These are phyloP conservation scores for Thermoascus crustaceus DNA, from an alignment of 2,329 filamentous ascomycete species.

Conservation along the genomic window DNA sequence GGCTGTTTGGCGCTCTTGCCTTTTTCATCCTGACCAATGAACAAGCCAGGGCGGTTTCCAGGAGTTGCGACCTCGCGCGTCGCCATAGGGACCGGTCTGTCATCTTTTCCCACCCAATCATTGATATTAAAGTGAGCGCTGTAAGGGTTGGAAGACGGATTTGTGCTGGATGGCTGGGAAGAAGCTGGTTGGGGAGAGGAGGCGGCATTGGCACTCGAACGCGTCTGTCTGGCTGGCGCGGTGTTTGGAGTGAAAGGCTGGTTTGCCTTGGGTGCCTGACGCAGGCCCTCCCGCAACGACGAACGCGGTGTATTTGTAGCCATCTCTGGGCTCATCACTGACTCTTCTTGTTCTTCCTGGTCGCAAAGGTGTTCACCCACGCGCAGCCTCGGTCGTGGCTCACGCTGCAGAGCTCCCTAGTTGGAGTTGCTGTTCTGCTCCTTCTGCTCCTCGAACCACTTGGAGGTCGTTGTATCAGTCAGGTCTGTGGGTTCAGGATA, in stretches of 20 bases:
- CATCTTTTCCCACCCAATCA: constrained; percentile 32
- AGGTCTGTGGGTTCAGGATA: no score
- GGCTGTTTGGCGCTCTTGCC: constrained; percentile 24
- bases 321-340: no score
- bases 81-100: constrained; percentile 29
- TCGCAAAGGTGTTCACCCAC: no score
- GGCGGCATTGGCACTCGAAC: constrained; percentile 16
- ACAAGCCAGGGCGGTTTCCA: constrained; percentile 34
- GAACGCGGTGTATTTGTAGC: no score
- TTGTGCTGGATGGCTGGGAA: constrained; percentile 16
- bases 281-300: constrained; percentile 33
- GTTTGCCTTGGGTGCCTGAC: constrained; percentile 32
- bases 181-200: constrained; percentile 27
- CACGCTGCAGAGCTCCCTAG: no score
- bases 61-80: constrained; percentile 36
- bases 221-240: constrained; percentile 23
- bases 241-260: constrained; percentile 34
- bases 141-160: constrained; percentile 22
- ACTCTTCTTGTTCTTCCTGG: no score
- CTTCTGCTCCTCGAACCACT: no score
- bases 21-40: constrained; percentile 18
- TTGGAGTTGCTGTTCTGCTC: no score
- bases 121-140: constrained; percentile 24
- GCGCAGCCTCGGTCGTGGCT: no score
- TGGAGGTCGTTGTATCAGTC: no score